Evolutionary conservation across 2,329 filamentous ascomycete species (phyloP).

Genomic region (Calcarisporium arbuscula): DNA sequence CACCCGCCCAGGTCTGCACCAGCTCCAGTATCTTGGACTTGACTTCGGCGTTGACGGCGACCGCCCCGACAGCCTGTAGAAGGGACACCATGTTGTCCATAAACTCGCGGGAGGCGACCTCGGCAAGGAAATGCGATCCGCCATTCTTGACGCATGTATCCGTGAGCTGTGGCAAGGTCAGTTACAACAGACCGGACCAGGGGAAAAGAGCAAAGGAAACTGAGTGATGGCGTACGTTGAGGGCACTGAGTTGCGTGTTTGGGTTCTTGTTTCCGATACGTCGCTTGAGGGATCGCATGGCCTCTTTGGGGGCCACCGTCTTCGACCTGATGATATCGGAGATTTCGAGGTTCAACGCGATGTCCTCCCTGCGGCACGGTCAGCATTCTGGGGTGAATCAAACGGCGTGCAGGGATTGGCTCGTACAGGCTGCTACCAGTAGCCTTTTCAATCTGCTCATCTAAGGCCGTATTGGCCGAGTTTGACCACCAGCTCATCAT

Average conservation of each 20-base stretch:
- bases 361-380: constrained; percentile 66
- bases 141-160: constrained; percentile 99
- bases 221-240: constrained; percentile 59
- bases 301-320: constrained; percentile 93
- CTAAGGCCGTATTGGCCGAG: constrained; percentile 81
- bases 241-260: constrained; percentile 89
- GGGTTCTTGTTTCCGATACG: constrained; percentile 97
- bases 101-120: constrained; percentile 95
- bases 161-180: constrained; percentile 58
- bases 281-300: constrained; percentile 92
- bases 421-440: constrained; percentile 87
- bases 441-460: constrained; percentile 94
- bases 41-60: constrained; percentile 77
- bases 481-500: constrained; percentile 97
- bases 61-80: constrained; percentile 69
- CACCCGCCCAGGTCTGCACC: constrained; percentile 88
- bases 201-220: not conserved
- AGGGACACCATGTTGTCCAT: constrained; percentile 95
- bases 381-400: constrained; percentile 8
- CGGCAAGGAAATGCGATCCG: constrained; percentile 85
- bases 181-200: not conserved
- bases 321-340: constrained; percentile 97
- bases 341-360: constrained; percentile 94
- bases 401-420: constrained; percentile 11
- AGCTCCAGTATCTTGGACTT: constrained; percentile 86